Evolutionary conservation across 805 yeast genomes (phyloP), one percentile per base, ranked within the genome.

Genomic region (Candida ipomoeae): DNA sequence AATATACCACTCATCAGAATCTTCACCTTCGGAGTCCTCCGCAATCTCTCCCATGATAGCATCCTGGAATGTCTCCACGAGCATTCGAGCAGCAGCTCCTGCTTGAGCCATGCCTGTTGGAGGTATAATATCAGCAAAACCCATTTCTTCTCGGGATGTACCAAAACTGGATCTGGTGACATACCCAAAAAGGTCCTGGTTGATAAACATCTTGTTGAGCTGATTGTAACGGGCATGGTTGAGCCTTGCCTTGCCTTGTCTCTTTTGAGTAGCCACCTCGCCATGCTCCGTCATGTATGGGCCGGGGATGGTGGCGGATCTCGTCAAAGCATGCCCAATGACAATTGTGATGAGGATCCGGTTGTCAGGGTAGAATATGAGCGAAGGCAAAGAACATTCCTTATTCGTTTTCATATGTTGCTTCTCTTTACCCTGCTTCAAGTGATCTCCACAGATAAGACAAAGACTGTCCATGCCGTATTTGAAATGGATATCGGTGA

Each of bases 231-330:
- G 74, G 21, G 68, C 70, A 15, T 67, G 54, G 58, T 78, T 79
- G 50, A 87, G 69, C 0, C 70, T 70, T 0, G 88, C 88, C 42
- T 83, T 86, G 15, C 81, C 78, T 13, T 77, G 75, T 53, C 74
- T 69, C 2, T 82, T 73, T 17, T 78, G 77, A 8, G 73, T 70
- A 32, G 86, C 86, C 3, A 84, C 78, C 63, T 87, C 94, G 20
- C 95, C 95, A 64, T 86, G 90, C 5, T 74, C 71, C 48, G 88
- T 85, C 61, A 87, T 67, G 61, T 85, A 87, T 13, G 92, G 94
- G 0, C 88, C 86, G 49, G 79, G 79, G 54, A 79, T 72, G 7
- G 70, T 26, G 2, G 39, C 26, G 8, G 40, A 35, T 14, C 46
- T 44, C 11, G 6, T 44, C 21, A 36, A 15, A 7, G 40, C 31